These are phyloP conservation scores for Termitomyces heimii DNA, from an alignment of 768 basidiomycete genomes.

Conservation along the genomic window DNA sequence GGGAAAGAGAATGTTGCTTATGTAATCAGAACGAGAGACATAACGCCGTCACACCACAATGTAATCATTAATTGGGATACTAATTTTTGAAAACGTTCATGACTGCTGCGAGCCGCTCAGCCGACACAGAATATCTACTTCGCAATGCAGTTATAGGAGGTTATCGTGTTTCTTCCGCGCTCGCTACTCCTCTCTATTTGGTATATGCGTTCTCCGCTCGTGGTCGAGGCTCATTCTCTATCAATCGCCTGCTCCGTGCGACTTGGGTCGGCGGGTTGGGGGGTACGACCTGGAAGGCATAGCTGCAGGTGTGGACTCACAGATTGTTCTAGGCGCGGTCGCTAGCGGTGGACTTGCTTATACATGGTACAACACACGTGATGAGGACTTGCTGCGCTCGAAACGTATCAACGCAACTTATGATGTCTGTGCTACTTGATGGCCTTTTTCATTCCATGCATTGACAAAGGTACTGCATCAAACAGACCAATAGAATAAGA, in stretches of 20 bases:
- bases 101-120: conserved; percentile 26
- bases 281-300: conserved; percentile 32
- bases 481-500: conserved; percentile 51
- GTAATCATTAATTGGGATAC: neutral
- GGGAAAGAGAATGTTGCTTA: conserved; percentile 15
- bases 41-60: too few species aligned
- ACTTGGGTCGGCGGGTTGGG: conserved; percentile 66
- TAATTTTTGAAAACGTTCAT: neutral
- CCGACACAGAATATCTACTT: conserved; percentile 62
- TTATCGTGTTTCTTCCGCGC: conserved; percentile 59
- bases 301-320: neutral
- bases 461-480: neutral
- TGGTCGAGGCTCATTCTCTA: conserved; percentile 46
- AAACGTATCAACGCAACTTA: conserved; percentile 50
- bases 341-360: conserved; percentile 56
- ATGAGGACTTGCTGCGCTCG: conserved; percentile 38
- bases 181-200: conserved; percentile 57
- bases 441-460: neutral
- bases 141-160: conserved; percentile 60
- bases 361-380: conserved; percentile 49
- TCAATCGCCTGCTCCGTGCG: conserved; percentile 62
- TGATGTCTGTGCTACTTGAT: conserved; percentile 36
- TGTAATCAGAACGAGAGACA: conserved; percentile 3
- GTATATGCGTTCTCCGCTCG: conserved; percentile 47
- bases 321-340: conserved; percentile 33